These are phyloP conservation scores for Nicotiana noctiflora DNA, from an alignment of 257 asterid genomes.

Conservation along the genomic window DNA sequence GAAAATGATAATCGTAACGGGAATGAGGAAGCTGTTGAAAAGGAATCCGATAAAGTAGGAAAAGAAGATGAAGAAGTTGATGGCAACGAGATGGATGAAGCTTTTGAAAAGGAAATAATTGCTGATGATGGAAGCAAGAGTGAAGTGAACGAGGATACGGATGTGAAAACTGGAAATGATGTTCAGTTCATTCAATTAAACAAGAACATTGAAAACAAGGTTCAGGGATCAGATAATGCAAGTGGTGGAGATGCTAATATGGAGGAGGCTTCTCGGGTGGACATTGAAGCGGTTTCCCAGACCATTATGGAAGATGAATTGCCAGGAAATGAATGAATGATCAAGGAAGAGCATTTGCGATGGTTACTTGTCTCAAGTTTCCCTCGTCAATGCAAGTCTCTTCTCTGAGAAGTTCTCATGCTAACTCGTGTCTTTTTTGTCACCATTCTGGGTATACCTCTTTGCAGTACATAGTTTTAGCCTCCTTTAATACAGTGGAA, in stretches of 20 bases:
- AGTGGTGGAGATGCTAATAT: slow-evolving; percentile 5
- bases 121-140: not conserved
- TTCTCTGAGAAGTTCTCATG: slow-evolving; percentile 11
- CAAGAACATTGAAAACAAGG: not conserved
- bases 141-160: slow-evolving; percentile 13
- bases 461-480: not conserved
- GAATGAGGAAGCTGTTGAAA: not conserved
- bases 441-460: not conserved
- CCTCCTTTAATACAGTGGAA: not conserved
- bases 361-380: slow-evolving; percentile 21
- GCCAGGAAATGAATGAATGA: not conserved
- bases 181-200: not conserved
- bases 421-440: not conserved
- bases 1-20: not conserved
- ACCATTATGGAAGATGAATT: slow-evolving; percentile 6
- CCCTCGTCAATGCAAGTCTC: slow-evolving; percentile 15
- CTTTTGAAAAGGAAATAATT: not conserved
- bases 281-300: slow-evolving; percentile 1
- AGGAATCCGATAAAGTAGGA: not conserved
- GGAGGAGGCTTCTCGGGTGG: slow-evolving; percentile 14
- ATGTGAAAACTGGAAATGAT: slow-evolving; percentile 1
- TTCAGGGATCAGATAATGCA: slow-evolving; percentile 2
- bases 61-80: not conserved
- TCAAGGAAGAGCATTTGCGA: slow-evolving; percentile 27
- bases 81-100: not conserved